These are phyloP conservation scores for Talaromyces marneffei DNA, from an alignment of 2,329 filamentous ascomycete species.

Conservation along the genomic window DNA sequence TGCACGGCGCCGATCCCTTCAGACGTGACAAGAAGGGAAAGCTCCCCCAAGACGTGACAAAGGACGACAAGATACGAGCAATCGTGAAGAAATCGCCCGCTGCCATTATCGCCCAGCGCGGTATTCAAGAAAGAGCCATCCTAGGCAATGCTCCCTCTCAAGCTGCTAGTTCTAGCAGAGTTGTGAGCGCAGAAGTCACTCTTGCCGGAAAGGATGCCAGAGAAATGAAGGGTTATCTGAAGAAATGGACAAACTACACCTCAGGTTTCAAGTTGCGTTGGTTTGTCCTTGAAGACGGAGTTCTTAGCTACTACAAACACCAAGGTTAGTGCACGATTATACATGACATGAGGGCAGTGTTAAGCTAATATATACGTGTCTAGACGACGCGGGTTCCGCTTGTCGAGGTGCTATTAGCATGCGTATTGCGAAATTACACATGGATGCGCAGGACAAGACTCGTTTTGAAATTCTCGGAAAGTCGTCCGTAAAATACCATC, in stretches of 20 bases:
- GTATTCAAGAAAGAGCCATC: constrained; percentile 95
- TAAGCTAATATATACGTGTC: constrained; percentile 7
- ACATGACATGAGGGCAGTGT: neutral
- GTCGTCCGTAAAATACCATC: constrained; percentile 95
- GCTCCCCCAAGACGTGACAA: constrained; percentile 91
- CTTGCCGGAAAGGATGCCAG: constrained; percentile 76
- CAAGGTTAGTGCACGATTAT: constrained; percentile 50
- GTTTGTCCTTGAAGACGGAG: constrained; percentile 97
- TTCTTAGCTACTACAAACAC: constrained; percentile 98
- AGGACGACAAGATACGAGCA: constrained; percentile 79
- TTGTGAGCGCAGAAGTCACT: constrained; percentile 43
- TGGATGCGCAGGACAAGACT: constrained; percentile 96
- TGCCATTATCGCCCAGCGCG: constrained; percentile 85
- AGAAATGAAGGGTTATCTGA: constrained; percentile 97
- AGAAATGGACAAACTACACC: constrained; percentile 99
- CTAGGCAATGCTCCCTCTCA: constrained; percentile 65
- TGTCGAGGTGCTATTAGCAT: constrained; percentile 98
- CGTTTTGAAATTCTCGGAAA: constrained; percentile 98
- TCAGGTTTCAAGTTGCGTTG: constrained; percentile 93
- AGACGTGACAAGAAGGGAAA: constrained; percentile 91
- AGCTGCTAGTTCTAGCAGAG: constrained; percentile 46
- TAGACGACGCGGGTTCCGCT: constrained; percentile 86
- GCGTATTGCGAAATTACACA: constrained; percentile 88
- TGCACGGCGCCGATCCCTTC: constrained; percentile 95
- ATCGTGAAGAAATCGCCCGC: constrained; percentile 93